A percentile compares a stretch with the other conserved stretches of the same genome.
Evolutionary conservation across 2,329 filamentous ascomycete genomes (phyloP).

Genomic region (Colletotrichum cordylinicola): DNA sequence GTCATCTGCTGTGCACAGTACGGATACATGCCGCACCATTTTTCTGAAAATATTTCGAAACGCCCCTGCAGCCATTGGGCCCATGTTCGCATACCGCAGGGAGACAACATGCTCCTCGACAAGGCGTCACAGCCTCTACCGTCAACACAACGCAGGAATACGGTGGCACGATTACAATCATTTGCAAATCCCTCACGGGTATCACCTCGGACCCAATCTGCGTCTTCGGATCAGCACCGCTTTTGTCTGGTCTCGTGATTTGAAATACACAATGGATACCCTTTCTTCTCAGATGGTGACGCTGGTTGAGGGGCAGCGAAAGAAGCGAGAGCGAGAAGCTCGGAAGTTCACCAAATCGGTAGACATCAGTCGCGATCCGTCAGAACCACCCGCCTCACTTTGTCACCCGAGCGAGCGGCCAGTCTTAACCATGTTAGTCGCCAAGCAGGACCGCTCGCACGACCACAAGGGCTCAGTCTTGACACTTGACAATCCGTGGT

Average conservation of each 20-base stretch:
- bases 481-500: neutral
- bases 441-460: neutral
- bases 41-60: slow-evolving; percentile 20
- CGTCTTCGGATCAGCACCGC: neutral
- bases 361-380: neutral
- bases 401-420: neutral
- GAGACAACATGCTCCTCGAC: neutral
- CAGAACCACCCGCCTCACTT: neutral
- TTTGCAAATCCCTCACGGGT: neutral
- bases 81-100: neutral
- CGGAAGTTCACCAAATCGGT: neutral
- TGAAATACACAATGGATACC: neutral
- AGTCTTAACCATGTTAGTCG: neutral
- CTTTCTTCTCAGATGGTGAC: neutral
- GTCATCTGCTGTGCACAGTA: neutral
- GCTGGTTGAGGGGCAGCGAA: neutral
- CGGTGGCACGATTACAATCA: neutral
- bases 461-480: neutral
- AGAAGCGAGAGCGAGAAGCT: neutral
- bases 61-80: slow-evolving; percentile 7
- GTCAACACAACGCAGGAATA: neutral
- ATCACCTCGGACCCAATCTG: neutral
- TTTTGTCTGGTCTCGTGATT: neutral
- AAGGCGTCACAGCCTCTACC: neutral
- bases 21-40: neutral